Evolutionary conservation across 768 basidiomycete genomes (phyloP), one percentile per base, ranked within the genome.

Genomic region (Lyophyllum shimeji): DNA sequence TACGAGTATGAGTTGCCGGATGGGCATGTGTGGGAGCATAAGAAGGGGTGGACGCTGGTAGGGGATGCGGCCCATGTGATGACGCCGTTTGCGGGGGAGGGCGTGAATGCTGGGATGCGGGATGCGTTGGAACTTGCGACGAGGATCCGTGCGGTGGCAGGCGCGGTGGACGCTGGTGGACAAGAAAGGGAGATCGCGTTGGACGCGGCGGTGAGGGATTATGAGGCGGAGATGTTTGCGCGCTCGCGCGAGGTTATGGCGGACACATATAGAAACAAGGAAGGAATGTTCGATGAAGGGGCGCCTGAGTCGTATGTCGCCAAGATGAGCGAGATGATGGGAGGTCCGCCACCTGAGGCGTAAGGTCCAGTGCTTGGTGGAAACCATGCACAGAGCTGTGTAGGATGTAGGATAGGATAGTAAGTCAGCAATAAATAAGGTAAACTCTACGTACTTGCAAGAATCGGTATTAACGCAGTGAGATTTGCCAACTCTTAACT

Each of bases 61-160:
- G 67, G 65, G 5, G 65, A 68, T 59, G 65, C 67, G 13, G 67
- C 67, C 2, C 67, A 68, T 56, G 58, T 65, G 18, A 65, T 68
- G 62, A 60, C 63, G 7, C 67, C 65, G 18, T 66, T 65, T 44
- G 61, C 62, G 1, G 67, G 67, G 11, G 62, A 59, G 29, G 67
- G 67, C 3, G 64, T 65, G 13, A 67, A 67, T 40, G 50, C 60
- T 15, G 64, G 58, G 4, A 63, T 67, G 63, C 42, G 53, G 27
- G 65, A 63, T 52, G 60, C 63, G 2, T 55, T 65, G 46, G 63
- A 66, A 27, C 53, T 66, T 8, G 56, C 58, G 2, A 59, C n/a
- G 20, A 47, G 50, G 25, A 45, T 61, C 15, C 34, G 34, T 1
- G 29, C 29, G 29, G 29, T n/a, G n/a, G n/a, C n/a, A n/a, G n/a